Base-by-base conservation (phyloP, 306 rosid species). In the Fragaria ananassa region DNA sequence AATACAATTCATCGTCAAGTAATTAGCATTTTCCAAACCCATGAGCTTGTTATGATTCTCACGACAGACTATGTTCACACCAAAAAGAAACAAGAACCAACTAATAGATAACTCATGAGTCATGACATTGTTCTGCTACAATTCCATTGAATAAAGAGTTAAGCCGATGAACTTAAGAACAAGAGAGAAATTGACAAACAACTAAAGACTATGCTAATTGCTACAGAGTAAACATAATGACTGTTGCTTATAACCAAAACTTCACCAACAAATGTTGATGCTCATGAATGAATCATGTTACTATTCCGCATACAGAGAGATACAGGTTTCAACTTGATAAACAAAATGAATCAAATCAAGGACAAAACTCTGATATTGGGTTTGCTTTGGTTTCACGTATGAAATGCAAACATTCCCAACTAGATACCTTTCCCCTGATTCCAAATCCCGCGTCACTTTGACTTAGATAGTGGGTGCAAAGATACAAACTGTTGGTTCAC, bases 401-500 rank as follows among this genome's bases (percentile, higher is more conserved):
- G 67, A 61, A 27, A 29, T 61, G 39, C 65, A 61, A 61, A 29
- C 41, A 61, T 29, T 14, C 37, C 15, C 68, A 62, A 62, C 41
- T 0, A 29, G 21, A 62, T 62, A 31, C 10, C 68, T 62, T 62
- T 39, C 4, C 4, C 68, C 68, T 29, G 21, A 27, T 60, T 60
- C 65, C 39, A 61, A 29, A 61, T 29, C 19, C 41, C 10, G 19
- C 19, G 1, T 5, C 42, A 31, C 6, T 39, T 39, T 39, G 42
- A 39, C 42, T 61, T 6, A 34, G 37, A 19, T 10, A 50, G 6
- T 39, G 51, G 42, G 45, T 25, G 72, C 44, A 61, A 34, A 77
- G 18, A 68, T 21, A 69, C 68, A 66, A 67, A 80, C 53, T 37
- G 8, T 56, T 18, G 8, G 23, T 71, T 71, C 64, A 72, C 19